Percentiles rank a stretch among this genome's conserved stretches.
These are phyloP conservation scores for Paspalum vaginatum DNA, from an alignment of 176 grass and related monocot species.

Conservation along the genomic window DNA sequence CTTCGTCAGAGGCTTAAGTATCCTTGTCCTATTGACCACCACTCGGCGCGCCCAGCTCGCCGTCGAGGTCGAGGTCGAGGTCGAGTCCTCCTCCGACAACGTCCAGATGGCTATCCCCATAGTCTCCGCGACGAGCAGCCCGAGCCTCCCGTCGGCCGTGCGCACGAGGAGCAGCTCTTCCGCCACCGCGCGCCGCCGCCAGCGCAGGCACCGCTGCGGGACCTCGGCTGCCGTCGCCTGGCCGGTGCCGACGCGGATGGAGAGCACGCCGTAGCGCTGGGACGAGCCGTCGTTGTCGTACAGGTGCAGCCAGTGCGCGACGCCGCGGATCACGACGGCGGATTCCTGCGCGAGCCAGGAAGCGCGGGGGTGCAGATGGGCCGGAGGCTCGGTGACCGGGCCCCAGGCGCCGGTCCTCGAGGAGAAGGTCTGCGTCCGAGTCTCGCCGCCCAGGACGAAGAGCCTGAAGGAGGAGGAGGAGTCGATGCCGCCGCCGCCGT, in stretches of 20 bases:
- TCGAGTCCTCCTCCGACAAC: not conserved
- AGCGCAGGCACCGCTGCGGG: not conserved
- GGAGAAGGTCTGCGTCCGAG: not conserved
- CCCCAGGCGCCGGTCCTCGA: constrained; percentile 11
- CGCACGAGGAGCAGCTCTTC: constrained; percentile 6
- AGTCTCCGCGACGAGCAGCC: constrained; percentile 3
- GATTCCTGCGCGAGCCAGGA: not conserved
- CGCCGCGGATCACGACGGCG: constrained; percentile 1
- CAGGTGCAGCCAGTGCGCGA: not conserved
- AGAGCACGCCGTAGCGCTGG: not conserved
- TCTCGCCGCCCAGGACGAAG: not conserved
- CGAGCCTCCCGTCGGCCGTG: not conserved
- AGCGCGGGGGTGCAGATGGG: fast-evolving
- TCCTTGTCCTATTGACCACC: not conserved
- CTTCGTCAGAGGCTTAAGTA: not conserved
- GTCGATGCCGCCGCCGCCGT: not conserved
- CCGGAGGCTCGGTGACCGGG: not conserved
- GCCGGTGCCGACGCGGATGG: not conserved
- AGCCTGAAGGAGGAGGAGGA: not conserved
- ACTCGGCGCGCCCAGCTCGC: constrained; percentile 1
- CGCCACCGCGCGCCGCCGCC: not conserved
- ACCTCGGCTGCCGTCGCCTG: not conserved
- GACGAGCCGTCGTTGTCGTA: not conserved
- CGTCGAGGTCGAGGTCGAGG: not conserved
- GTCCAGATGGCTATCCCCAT: not conserved